These are phyloP conservation scores for Fusarium clavum DNA, from an alignment of 2,329 filamentous ascomycete species.

Conservation along the genomic window DNA sequence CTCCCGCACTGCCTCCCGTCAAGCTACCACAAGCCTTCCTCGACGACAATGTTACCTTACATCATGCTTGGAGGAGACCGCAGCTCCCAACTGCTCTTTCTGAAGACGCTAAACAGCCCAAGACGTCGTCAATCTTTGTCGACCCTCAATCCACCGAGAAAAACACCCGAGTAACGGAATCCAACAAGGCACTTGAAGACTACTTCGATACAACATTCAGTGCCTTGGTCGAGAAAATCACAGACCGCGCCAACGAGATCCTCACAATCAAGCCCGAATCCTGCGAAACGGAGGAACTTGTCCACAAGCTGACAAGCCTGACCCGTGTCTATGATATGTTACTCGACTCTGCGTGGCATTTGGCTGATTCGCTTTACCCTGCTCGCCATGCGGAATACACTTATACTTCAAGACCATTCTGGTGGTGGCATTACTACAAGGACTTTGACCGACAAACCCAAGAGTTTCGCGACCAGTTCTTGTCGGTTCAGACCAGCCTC, in stretches of 20 bases:
- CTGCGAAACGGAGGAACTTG: constrained; percentile 19
- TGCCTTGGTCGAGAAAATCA: constrained; percentile 33
- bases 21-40: constrained; percentile 69
- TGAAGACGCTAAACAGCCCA: constrained; percentile 49
- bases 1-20: constrained; percentile 61
- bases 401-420: constrained; percentile 53
- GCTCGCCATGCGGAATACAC: constrained; percentile 50
- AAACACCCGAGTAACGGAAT: constrained; percentile 37
- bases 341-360: constrained; percentile 53
- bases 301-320: constrained; percentile 37
- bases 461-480: constrained; percentile 48
- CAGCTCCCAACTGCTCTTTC: constrained; percentile 48
- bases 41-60: constrained; percentile 59
- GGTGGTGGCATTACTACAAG: constrained; percentile 56
- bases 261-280: constrained; percentile 3
- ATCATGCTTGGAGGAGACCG: constrained; percentile 43
- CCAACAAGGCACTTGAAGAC: constrained; percentile 45
- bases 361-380: constrained; percentile 51
- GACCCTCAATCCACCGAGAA: constrained; percentile 41
- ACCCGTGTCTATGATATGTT: constrained; percentile 51
- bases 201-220: constrained; percentile 50
- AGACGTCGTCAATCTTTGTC: constrained; percentile 48
- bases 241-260: constrained; percentile 30
- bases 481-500: constrained; percentile 44
- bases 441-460: constrained; percentile 49